Percentiles rank a stretch among this genome's conserved stretches.
phyloP scores from a whole-genome alignment of 805 yeast species.

The Millerozyma acaciae region DNA sequence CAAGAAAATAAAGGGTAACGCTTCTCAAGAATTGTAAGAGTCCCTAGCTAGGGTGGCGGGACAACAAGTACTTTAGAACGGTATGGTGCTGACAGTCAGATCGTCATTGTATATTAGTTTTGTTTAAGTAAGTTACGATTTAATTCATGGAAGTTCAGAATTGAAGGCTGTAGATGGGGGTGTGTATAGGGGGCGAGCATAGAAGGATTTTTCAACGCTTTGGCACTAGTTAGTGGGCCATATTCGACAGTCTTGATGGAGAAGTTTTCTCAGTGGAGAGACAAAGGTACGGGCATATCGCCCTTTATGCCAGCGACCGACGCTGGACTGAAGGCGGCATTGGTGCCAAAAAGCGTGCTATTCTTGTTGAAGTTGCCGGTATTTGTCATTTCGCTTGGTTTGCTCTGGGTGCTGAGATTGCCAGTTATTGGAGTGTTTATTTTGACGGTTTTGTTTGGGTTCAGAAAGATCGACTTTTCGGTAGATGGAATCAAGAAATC shows the following conservation, averaged over 20 bases:
- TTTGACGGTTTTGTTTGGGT: slow-evolving; percentile 27
- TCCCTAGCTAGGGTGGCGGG: too few species aligned
- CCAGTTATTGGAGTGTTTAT: slow-evolving; percentile 17
- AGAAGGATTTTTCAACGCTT: not conserved
- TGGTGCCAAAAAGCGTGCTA: slow-evolving; percentile 5
- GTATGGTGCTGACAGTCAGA: too few species aligned
- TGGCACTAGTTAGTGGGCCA: not conserved
- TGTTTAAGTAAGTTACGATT: slow-evolving; percentile 11
- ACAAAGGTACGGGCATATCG: slow-evolving; percentile 89
- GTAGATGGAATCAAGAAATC: slow-evolving; percentile 51
- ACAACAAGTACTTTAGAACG: too few species aligned
- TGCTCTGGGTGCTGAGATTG: slow-evolving; percentile 16
- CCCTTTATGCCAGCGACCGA: slow-evolving; percentile 68
- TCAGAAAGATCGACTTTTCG: slow-evolving; percentile 33
- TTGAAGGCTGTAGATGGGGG: not conserved
- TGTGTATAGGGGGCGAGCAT: slow-evolving; percentile 6
- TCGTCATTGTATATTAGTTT: slow-evolving; percentile 16
- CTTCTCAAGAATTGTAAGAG: slow-evolving; percentile 65
- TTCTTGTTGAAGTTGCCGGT: slow-evolving; percentile 30
- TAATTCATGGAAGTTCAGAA: slow-evolving; percentile 1
- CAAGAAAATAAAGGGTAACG: slow-evolving; percentile 61
- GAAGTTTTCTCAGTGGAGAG: slow-evolving; percentile 80
- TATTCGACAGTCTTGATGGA: slow-evolving; percentile 51
- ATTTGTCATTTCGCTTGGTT: slow-evolving; percentile 12
- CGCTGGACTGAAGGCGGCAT: slow-evolving; percentile 14